These are phyloP conservation scores for Trichoderma koningiopsis DNA, from an alignment of 2,329 filamentous ascomycete genomes.

Conservation along the genomic window DNA sequence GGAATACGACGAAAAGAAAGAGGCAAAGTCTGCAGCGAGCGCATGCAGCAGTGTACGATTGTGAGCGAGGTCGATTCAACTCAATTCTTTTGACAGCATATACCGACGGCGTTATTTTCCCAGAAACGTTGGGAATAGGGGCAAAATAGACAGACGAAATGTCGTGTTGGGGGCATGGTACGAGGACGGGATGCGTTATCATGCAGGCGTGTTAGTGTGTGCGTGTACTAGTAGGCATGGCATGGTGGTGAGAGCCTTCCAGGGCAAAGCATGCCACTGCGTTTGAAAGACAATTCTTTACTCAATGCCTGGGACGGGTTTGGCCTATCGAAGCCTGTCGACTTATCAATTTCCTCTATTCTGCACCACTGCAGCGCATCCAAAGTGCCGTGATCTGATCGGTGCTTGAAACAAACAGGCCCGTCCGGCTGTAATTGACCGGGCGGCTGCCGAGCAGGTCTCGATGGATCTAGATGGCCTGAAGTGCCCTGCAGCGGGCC, in stretches of 20 bases:
- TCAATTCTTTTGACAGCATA: neutral
- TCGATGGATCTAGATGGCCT: conserved; percentile 10
- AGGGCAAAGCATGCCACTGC: conserved; percentile 7
- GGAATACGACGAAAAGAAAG: neutral
- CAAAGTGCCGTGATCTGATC: neutral
- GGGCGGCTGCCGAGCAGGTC: conserved; percentile 4
- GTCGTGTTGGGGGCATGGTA: neutral
- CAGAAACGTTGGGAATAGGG: conserved; percentile 10
- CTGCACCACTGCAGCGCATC: neutral
- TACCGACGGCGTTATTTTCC: conserved; percentile 6
- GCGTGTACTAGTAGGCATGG: neutral
- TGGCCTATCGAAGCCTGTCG: neutral
- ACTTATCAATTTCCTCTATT: conserved; percentile 16
- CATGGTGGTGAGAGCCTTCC: neutral
- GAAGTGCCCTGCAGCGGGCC: neutral
- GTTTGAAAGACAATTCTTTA: neutral
- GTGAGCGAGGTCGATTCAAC: neutral
- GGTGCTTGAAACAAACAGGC: neutral
- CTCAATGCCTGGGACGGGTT: conserved; percentile 1
- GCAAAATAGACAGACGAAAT: conserved; percentile 5
- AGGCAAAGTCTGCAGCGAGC: neutral
- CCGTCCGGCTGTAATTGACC: conserved; percentile 8
- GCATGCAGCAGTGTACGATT: conserved; percentile 11
- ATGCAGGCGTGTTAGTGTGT: conserved; percentile 10
- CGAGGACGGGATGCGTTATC: conserved; percentile 1